phyloP scores from a whole-genome alignment of 352 stramenopile species.

The Pythium oligandrum region DNA sequence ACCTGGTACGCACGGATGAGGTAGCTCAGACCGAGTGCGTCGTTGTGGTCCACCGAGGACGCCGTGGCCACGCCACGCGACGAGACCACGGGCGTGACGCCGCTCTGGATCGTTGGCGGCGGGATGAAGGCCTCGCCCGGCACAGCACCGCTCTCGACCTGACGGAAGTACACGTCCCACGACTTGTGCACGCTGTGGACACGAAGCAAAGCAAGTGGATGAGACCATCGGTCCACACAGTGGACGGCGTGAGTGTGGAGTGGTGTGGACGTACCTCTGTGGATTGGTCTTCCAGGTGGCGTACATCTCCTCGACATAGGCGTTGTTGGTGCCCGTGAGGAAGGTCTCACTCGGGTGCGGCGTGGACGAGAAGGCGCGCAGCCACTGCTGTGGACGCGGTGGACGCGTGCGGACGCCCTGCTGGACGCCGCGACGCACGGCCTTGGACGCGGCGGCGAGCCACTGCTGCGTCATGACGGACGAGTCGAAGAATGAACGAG shows the following conservation, averaged over 20 bases:
- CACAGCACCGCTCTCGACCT: constrained; percentile 73
- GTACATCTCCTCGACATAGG: constrained; percentile 99
- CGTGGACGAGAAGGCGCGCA: constrained; percentile 53
- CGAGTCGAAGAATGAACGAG: too few species aligned
- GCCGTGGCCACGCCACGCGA: constrained; percentile 23
- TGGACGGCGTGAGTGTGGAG: too few species aligned
- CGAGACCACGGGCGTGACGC: constrained; percentile 61
- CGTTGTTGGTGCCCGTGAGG: constrained; percentile 90
- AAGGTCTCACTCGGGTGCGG: constrained; percentile 89
- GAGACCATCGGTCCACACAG: too few species aligned
- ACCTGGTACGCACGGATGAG: constrained; percentile 98
- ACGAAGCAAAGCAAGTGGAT: not conserved
- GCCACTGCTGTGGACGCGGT: constrained; percentile 15
- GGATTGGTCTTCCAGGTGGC: constrained; percentile 90
- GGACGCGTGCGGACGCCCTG: constrained; percentile 15
- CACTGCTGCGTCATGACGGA: constrained; percentile 52
- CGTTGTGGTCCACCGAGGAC: constrained; percentile 35
- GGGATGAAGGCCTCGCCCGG: constrained; percentile 82
- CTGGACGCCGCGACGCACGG: constrained; percentile 39
- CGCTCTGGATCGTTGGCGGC: constrained; percentile 68
- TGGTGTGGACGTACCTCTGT: constrained; percentile 29
- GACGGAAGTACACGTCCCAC: constrained; percentile 85
- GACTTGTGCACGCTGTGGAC: constrained; percentile 73
- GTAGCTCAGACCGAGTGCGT: constrained; percentile 92
- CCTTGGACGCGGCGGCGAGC: constrained; percentile 46